Evolutionary conservation across 1,139 yeast genomes (phyloP).

Genomic region (Nadsonia starkeyi-henricii): DNA sequence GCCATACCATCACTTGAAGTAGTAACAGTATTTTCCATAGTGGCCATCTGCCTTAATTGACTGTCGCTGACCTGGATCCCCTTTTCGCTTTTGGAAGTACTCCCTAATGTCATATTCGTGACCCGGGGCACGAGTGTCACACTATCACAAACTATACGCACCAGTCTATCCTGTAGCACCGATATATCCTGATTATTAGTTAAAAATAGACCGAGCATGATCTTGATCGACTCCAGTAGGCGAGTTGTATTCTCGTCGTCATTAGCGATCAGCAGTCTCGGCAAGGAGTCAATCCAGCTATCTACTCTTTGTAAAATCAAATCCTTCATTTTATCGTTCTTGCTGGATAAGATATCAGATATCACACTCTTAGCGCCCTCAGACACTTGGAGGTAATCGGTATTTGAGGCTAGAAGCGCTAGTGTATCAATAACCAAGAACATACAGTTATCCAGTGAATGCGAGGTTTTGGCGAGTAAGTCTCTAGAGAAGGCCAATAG

Average conservation of each 20-base stretch:
- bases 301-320: constrained; percentile 15
- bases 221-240: constrained; percentile 11
- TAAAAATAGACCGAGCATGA: constrained; percentile 12
- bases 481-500: constrained; percentile 21
- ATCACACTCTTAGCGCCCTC: constrained; percentile 19
- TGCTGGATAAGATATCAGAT: constrained; percentile 9
- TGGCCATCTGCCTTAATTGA: constrained; percentile 9
- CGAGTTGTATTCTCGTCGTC: constrained; percentile 16
- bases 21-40: neutral
- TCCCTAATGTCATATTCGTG: constrained; percentile 1
- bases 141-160: neutral
- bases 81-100: neutral
- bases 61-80: constrained; percentile 6
- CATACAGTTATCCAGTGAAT: constrained; percentile 24
- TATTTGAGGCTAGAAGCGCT: constrained; percentile 8
- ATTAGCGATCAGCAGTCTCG: constrained; percentile 17
- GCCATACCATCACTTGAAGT: neutral
- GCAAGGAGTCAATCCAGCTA: constrained; percentile 21
- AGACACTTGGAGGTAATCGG: constrained; percentile 1
- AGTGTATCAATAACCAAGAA: constrained; percentile 22
- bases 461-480: constrained; percentile 21
- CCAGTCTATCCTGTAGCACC: neutral
- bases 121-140: neutral
- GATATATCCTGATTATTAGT: constrained; percentile 1
- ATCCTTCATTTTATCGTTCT: constrained; percentile 12